Evolutionary conservation across 257 asterid species (phyloP), one percentile per base, ranked within the genome.

Genomic region (Ophiorrhiza pumila): DNA sequence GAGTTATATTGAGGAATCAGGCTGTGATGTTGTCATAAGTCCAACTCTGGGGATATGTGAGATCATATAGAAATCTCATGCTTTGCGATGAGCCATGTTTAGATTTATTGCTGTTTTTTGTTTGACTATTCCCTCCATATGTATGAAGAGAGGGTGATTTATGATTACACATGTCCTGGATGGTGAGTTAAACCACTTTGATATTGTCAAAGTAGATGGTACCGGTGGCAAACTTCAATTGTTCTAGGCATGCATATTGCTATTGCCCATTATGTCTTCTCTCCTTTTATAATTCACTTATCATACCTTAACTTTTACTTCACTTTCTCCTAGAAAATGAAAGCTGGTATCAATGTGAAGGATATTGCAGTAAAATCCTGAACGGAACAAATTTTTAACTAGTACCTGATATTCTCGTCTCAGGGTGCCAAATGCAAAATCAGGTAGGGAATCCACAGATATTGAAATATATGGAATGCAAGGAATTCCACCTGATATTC

Each of bases 381-480:
- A 57, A 46, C 7, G 1, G 22, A 7, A 25, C 23, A 34, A 18
- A 8, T 8, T 18, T 68, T 39, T 47, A 41, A 63, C 65, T 67
- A 37, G 41, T 56, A 13, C 15, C 17, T 59, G 64, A 35, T 17
- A 8, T 59, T 67, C 34, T 49, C 74, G 39, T 76, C 22, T 32
- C 89, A 91, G 99, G 83, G 99, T 94, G 63, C 99, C 99, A 31
- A 94, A 94, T 81, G 97, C 99, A 10, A 94, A 94, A 79, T 83
- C 95, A 20, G 98, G 98, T 42, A 84, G 97, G 67, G 99, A 94
- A 72, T 86, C 98, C 25, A 90, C 99, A 2, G 97, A 91, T 25
- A 89, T 91, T 80, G 98, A 94, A 79, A 88, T 91, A 75, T 94
- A 94, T 75, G 99, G 99, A 75, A 94, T 94, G 99, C 96, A 91